Percentiles rank a stretch among this genome's conserved stretches.
Evolutionary conservation across 768 basidiomycete genomes (phyloP).

Genomic region (Tricholoma furcatifolium): DNA sequence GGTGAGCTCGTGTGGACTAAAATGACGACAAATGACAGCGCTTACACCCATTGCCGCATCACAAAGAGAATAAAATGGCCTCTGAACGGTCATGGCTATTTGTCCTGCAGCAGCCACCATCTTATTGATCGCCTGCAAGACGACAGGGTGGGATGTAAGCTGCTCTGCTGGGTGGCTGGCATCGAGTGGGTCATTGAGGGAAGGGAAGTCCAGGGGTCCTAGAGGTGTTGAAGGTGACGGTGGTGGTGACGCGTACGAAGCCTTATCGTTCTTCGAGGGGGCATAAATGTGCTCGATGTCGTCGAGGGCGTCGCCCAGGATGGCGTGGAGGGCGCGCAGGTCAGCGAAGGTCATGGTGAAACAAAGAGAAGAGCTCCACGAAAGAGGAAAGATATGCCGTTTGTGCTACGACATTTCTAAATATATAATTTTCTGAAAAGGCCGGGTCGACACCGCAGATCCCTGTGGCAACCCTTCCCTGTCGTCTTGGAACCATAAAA

Average conservation of each 20-base stretch:
- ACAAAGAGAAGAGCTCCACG: conserved; percentile 3
- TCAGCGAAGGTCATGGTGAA: conserved; percentile 60
- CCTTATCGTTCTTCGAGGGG: conserved; percentile 15
- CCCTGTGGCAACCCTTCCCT: conserved; percentile 15
- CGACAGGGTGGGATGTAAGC: conserved; percentile 58
- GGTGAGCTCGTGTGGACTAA: background rate
- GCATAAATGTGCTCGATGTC: conserved; percentile 65
- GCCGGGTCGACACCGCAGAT: conserved; percentile 16
- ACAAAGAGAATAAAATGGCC: conserved; percentile 69
- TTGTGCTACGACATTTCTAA: conserved; percentile 13
- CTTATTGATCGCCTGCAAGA: conserved; percentile 56
- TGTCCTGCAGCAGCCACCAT: conserved; percentile 74
- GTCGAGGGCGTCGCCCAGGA: conserved; percentile 67
- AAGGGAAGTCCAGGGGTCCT: conserved; percentile 51
- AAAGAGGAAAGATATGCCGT: conserved; percentile 4
- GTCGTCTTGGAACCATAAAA: conserved; percentile 15
- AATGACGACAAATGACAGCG: conserved; percentile 6
- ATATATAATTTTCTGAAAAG: conserved; percentile 6
- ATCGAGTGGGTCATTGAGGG: conserved; percentile 48
- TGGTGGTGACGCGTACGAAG: conserved; percentile 30
- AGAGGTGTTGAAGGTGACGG: conserved; percentile 25
- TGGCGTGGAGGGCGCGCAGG: conserved; percentile 60
- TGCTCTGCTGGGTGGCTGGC: conserved; percentile 47
- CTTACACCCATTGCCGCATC: conserved; percentile 72
- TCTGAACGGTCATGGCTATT: conserved; percentile 60